Evolutionary conservation across 2,329 filamentous ascomycete species (phyloP).

Genomic region (Nigrospora sphaerica): DNA sequence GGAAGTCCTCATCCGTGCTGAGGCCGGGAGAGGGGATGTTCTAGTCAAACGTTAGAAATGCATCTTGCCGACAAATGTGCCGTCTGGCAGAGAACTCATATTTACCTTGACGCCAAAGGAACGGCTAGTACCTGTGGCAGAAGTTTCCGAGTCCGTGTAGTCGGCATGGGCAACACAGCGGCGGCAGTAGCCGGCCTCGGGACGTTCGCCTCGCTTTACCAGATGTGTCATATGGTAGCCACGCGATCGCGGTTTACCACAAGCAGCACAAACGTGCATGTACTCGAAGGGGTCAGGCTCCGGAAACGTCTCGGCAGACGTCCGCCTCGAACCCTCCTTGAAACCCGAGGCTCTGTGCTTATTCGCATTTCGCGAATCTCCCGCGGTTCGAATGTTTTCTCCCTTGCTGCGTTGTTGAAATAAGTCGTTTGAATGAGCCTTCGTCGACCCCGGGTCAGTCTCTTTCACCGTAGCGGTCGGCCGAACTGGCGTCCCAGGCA

Average conservation of each 20-base stretch:
- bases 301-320: too few relatives aligned
- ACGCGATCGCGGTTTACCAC: slow-evolving; percentile 5
- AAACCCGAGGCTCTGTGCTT: too few relatives aligned
- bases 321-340: too few relatives aligned
- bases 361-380: too few relatives aligned
- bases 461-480: too few relatives aligned
- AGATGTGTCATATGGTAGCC: slow-evolving; percentile 7
- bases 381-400: too few relatives aligned
- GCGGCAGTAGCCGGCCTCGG: slow-evolving; percentile 4
- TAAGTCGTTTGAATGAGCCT: too few relatives aligned
- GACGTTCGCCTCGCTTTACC: slow-evolving; percentile 1
- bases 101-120: not conserved
- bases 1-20: not conserved
- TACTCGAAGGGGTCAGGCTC: not conserved
- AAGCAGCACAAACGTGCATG: slow-evolving; percentile 6
- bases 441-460: too few relatives aligned
- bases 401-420: too few relatives aligned
- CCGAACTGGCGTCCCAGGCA: too few relatives aligned
- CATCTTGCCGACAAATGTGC: not conserved
- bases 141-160: slow-evolving; percentile 7
- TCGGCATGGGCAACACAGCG: slow-evolving; percentile 3
- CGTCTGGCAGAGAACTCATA: not conserved
- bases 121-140: not conserved
- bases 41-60: not conserved
- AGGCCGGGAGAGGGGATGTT: not conserved